These are phyloP conservation scores for Cetraspora pellucida DNA, from an alignment of 192 early-diverging fungal genomes.

Conservation along the genomic window DNA sequence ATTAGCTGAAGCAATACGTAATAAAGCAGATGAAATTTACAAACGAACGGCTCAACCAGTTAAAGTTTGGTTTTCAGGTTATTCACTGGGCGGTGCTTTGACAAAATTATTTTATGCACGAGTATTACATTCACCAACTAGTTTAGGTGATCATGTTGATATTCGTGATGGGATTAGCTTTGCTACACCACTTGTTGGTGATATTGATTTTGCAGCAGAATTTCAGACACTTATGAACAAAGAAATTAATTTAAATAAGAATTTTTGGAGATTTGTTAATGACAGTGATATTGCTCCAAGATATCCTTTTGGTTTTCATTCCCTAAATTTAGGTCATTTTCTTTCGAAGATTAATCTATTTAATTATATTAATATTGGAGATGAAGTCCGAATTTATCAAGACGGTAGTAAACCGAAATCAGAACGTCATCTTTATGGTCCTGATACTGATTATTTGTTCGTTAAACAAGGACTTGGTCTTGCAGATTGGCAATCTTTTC, in stretches of 20 bases:
- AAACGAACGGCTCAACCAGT: conserved; percentile 33
- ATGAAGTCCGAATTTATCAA: conserved; percentile 15
- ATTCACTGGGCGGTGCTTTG: conserved; percentile 58
- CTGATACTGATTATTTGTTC: not conserved
- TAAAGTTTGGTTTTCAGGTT: conserved; percentile 55
- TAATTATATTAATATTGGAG: conserved; percentile 18
- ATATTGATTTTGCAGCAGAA: conserved; percentile 47
- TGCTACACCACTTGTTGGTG: conserved; percentile 52
- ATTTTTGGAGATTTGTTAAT: conserved; percentile 51
- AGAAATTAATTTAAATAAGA: conserved; percentile 32
- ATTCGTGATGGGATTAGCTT: conserved; percentile 44
- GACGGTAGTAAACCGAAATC: conserved; percentile 12
- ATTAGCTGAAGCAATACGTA: conserved; percentile 46
- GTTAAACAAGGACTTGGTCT: not conserved
- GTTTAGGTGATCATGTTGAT: not conserved
- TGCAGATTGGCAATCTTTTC: not conserved
- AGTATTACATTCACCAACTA: conserved; percentile 42
- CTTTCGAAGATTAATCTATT: conserved; percentile 1
- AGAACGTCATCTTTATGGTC: not conserved
- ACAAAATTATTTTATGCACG: conserved; percentile 48
- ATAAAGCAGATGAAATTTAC: conserved; percentile 35
- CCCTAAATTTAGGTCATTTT: conserved; percentile 30
- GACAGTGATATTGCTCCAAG: conserved; percentile 48
- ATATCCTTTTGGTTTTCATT: conserved; percentile 45
- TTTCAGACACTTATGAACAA: conserved; percentile 42